Base-by-base conservation (phyloP, 768 basidiomycete species). In the Mycena filopes region DNA sequence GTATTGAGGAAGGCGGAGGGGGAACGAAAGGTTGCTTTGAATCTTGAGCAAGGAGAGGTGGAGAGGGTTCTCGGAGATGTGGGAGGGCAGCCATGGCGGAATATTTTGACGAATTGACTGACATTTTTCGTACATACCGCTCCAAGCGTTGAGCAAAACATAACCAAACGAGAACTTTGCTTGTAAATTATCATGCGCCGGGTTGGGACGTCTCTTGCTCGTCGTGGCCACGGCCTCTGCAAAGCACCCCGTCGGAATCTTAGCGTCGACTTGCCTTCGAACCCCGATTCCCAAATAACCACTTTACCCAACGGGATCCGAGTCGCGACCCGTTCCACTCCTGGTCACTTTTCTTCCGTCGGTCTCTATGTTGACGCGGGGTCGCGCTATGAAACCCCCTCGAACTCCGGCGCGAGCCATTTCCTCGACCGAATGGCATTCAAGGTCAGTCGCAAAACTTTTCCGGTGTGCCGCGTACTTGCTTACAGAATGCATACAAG, bases 351-450 rank as follows among this genome's bases (percentile, higher is more conserved):
- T 77, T 92, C 96, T 38, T 91, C 95, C 0, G 86, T 97, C 1
- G 98, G 97, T 4, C 86, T 99, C 42, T 98, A 95, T 72, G 85
- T 99, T 70, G 96, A 98, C 76, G 96, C 94, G 2, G 98, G 98
- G 26, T 89, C 94, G 29, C 85, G 98, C 16, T 96, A 93, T 82
- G 98, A 99, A 76, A 87, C 84, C 13, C 78, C 84, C 21, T 77
- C 84, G 20, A 91, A 84, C 0, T 87, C 86, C 10, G 98, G 98
- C 0, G 91, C 90, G 8, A 93, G 93, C 66, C 95, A 99, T 85
- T 92, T 99, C 74, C 75, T 98, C 36, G 96, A 99, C 72, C 85
- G 96, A 72, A 89, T 99, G 88, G 97, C 97, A 2, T 99, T 97
- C 84, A 98, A 98, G 87, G 96, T 96, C 41, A 77, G 73, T 6